Percentiles rank a stretch among this genome's conserved stretches.
Conservation (phyloP, 2,329 filamentous ascomycete genomes). For the Phoma sp. region DNA sequence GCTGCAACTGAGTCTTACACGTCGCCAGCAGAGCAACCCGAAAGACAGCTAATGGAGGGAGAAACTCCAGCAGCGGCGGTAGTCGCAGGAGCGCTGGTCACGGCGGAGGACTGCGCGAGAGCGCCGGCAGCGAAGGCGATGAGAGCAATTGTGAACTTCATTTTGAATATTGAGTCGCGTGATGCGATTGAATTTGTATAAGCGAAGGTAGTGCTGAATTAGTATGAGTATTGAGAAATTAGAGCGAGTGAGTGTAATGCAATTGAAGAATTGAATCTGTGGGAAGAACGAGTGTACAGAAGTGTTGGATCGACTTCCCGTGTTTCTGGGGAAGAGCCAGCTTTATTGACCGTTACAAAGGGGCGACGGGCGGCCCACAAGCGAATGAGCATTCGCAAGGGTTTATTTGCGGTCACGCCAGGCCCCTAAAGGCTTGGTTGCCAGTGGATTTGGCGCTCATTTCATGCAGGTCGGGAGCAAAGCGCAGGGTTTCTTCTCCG, state of each 20-base stretch:
- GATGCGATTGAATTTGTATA: background rate
- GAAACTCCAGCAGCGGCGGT: constrained; percentile 30
- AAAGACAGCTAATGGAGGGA: constrained; percentile 44
- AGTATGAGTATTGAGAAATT: constrained; percentile 3
- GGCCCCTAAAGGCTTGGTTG: constrained; percentile 1
- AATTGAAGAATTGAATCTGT: constrained; percentile 12
- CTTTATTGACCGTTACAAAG: constrained; percentile 17
- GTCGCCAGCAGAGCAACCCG: constrained; percentile 52
- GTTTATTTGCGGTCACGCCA: constrained; percentile 5
- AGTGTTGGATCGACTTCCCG: constrained; percentile 2
- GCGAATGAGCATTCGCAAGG: constrained; percentile 10
- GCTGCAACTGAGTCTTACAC: constrained; percentile 40
- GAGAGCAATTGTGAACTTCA: constrained; percentile 55
- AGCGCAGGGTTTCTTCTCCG: constrained; percentile 29
- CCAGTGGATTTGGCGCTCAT: constrained; percentile 2
- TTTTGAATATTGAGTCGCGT: constrained; percentile 33
- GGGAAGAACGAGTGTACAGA: constrained; percentile 16
- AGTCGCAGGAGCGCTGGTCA: constrained; percentile 47
- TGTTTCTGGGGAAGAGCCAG: constrained; percentile 10
- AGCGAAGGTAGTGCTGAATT: constrained; percentile 1
- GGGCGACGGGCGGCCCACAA: background rate
- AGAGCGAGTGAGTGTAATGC: constrained; percentile 17
- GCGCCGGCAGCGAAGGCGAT: constrained; percentile 56
- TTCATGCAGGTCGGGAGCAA: constrained; percentile 13
- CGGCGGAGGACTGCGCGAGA: constrained; percentile 52